A percentile compares a stretch with the other conserved stretches of the same genome.
phyloP scores from a whole-genome alignment of 2,329 filamentous ascomycete species.

The Hypoxylon rubiginosum region DNA sequence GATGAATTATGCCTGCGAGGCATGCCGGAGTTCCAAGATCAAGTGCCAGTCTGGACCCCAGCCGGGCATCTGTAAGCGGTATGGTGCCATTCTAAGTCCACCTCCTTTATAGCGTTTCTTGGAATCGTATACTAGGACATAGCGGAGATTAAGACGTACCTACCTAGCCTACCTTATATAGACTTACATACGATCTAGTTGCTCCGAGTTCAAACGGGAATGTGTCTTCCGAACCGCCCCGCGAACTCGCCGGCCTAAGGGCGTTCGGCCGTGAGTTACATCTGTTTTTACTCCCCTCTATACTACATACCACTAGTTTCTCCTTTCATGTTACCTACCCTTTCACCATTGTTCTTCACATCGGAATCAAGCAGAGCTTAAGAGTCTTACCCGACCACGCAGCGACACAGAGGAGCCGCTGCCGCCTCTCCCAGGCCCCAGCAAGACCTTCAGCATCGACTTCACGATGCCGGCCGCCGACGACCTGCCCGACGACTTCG shows the following conservation, averaged over 20 bases:
- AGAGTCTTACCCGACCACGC: conserved; percentile 4
- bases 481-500: conserved; percentile 57
- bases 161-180: conserved; percentile 3
- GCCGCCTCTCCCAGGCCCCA: conserved; percentile 57
- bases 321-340: background rate
- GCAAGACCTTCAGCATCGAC: conserved; percentile 67
- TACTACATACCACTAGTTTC: background rate
- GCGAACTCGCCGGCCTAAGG: conserved; percentile 62
- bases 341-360: conserved; percentile 6
- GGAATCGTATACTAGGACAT: background rate
- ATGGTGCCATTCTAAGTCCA: conserved; percentile 35
- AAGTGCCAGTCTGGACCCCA: conserved; percentile 65
- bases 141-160: conserved; percentile 6
- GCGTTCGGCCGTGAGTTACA: conserved; percentile 59
- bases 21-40: conserved; percentile 66
- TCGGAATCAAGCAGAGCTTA: background rate
- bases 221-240: conserved; percentile 66
- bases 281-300: conserved; percentile 26
- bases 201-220: conserved; percentile 66
- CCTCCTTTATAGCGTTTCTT: background rate
- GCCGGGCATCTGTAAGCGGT: conserved; percentile 66
- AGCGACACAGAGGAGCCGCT: conserved; percentile 42
- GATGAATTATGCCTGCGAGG: conserved; percentile 65
- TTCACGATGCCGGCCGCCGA: conserved; percentile 60
- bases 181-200: conserved; percentile 54